phyloP scores from a whole-genome alignment of 2,329 filamentous ascomycete species.

The Samsoniella hepiali region DNA sequence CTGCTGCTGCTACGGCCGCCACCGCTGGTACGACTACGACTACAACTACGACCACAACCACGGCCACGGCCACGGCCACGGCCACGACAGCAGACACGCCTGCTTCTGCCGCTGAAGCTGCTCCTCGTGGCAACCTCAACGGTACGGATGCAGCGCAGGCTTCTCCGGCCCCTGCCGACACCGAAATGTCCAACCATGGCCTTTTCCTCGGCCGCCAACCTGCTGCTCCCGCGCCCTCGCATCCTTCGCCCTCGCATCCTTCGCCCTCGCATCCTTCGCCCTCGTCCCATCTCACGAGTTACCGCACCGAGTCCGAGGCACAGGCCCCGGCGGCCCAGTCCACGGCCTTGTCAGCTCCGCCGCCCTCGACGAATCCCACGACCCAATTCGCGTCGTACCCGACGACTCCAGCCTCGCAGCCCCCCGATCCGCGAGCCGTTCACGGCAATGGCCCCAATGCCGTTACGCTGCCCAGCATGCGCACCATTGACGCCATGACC shows the following conservation, averaged over 20 bases:
- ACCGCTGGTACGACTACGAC: not conserved
- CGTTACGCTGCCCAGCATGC: constrained; percentile 41
- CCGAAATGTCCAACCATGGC: constrained; percentile 35
- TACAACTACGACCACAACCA: not conserved
- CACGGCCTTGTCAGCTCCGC: constrained; percentile 23
- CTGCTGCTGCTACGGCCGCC: not conserved
- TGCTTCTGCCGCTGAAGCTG: constrained; percentile 1
- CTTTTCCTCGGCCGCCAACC: constrained; percentile 3
- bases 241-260: constrained; percentile 7
- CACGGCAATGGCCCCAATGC: constrained; percentile 29
- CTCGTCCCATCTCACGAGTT: not conserved
- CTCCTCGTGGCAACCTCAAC: not conserved
- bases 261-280: constrained; percentile 19
- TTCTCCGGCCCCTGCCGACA: constrained; percentile 21
- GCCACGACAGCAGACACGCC: not conserved
- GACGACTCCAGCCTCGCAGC: not conserved
- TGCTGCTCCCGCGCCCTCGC: not conserved
- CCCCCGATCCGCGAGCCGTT: constrained; percentile 14
- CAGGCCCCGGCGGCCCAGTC: constrained; percentile 22
- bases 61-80: not conserved
- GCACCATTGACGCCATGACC: constrained; percentile 36
- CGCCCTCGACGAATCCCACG: constrained; percentile 1
- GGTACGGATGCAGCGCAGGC: not conserved
- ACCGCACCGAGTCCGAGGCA: constrained; percentile 18
- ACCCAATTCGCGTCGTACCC: constrained; percentile 12